Conservation (phyloP, 2,329 filamentous ascomycete genomes). For the Bipolaris zeicola region DNA sequence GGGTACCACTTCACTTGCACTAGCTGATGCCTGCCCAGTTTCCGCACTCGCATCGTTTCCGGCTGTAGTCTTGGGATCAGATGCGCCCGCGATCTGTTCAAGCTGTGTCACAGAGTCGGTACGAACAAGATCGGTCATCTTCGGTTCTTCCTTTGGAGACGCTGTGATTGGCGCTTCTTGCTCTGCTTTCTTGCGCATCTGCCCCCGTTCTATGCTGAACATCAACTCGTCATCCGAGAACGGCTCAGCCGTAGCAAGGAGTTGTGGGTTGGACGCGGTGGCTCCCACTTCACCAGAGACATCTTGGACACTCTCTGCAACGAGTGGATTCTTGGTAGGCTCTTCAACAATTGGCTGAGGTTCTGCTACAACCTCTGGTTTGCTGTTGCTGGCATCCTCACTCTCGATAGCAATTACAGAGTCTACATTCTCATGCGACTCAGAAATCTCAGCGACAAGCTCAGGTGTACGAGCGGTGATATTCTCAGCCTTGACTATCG, state of each 20-base stretch:
- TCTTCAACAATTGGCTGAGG: too few relatives aligned
- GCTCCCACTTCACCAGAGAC: constrained; percentile 1
- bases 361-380: too few relatives aligned
- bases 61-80: neutral
- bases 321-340: too few relatives aligned
- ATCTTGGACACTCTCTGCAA: neutral
- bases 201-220: constrained; percentile 23
- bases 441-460: neutral
- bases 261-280: constrained; percentile 6
- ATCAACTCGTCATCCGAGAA: constrained; percentile 26
- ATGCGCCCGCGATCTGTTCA: constrained; percentile 1
- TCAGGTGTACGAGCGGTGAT: neutral
- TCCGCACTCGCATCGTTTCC: neutral
- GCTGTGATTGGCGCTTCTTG: neutral
- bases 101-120: constrained; percentile 24
- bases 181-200: constrained; percentile 14
- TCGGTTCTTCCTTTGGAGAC: neutral
- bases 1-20: too few relatives aligned
- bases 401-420: too few relatives aligned
- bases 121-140: constrained; percentile 8
- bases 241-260: constrained; percentile 13
- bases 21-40: too few relatives aligned
- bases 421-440: neutral
- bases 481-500: neutral
- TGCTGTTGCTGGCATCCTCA: too few relatives aligned